These are phyloP conservation scores for Amaranthus tricolor DNA, from an alignment of 179 eudicot genomes.

Conservation along the genomic window DNA sequence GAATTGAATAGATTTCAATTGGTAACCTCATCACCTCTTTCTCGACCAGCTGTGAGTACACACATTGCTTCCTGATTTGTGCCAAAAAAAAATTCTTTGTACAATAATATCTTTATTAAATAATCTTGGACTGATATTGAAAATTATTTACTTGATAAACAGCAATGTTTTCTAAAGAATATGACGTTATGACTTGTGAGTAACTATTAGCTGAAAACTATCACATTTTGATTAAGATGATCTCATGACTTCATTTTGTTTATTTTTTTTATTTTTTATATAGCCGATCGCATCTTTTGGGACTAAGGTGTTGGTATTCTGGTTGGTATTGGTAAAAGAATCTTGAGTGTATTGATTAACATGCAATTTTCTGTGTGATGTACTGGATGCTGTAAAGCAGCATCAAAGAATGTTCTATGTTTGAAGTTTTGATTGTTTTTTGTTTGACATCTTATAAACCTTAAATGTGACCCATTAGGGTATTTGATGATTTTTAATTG, in stretches of 20 bases:
- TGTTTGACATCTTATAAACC: background rate
- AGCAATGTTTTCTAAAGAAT: background rate
- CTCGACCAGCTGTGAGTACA: conserved; percentile 41
- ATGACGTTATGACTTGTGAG: background rate
- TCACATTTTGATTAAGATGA: background rate
- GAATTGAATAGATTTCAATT: conserved; percentile 26
- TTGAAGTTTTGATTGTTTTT: background rate
- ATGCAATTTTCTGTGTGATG: background rate
- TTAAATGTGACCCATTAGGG: background rate
- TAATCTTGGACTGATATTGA: no score
- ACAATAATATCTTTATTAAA: background rate
- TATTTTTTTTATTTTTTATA: no score
- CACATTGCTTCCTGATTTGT: background rate
- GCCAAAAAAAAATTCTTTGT: conserved; percentile 7
- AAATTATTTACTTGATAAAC: background rate
- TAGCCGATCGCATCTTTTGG: no score
- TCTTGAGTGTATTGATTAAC: background rate
- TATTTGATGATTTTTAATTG: no score
- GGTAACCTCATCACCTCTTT: conserved; percentile 36
- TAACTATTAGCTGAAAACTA: background rate
- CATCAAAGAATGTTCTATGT: background rate
- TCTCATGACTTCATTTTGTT: no score
- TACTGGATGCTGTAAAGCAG: background rate
- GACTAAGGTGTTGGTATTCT: no score
- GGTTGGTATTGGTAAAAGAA: background rate